These are phyloP conservation scores for Collybia nuda DNA, from an alignment of 768 basidiomycete genomes.

Conservation along the genomic window DNA sequence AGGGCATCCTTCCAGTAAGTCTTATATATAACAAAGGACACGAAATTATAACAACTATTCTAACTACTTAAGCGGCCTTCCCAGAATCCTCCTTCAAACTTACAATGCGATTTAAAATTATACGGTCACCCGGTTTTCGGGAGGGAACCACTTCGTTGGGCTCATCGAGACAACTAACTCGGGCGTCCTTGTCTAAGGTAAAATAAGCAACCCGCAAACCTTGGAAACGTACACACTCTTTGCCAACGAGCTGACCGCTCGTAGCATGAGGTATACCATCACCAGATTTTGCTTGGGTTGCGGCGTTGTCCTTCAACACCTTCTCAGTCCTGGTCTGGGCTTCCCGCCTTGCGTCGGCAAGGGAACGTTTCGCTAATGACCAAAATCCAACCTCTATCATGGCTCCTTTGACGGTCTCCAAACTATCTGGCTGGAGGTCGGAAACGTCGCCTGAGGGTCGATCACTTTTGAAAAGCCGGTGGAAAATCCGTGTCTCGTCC, in stretches of 20 bases:
- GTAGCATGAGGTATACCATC: slow-evolving; percentile 72
- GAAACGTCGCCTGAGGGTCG: slow-evolving; percentile 83
- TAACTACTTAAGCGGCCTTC: slow-evolving; percentile 43
- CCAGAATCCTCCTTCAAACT: slow-evolving; percentile 93
- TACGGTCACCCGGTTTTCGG: slow-evolving; percentile 66
- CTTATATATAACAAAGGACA: too few species aligned
- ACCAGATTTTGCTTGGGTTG: slow-evolving; percentile 24
- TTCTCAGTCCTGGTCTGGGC: slow-evolving; percentile 61
- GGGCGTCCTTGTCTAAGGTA: slow-evolving; percentile 84
- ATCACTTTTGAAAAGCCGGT: slow-evolving; percentile 92
- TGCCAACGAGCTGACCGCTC: slow-evolving; percentile 78
- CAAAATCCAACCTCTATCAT: slow-evolving; percentile 91
- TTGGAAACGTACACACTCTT: slow-evolving; percentile 95
- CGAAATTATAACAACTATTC: too few species aligned
- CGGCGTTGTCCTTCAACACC: slow-evolving; percentile 48
- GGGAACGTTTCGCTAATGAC: slow-evolving; percentile 68
- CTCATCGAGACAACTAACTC: slow-evolving; percentile 63
- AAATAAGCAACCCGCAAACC: slow-evolving; percentile 96
- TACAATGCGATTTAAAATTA: slow-evolving; percentile 91
- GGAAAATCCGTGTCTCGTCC: slow-evolving; percentile 90
- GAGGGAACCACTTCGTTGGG: slow-evolving; percentile 38
- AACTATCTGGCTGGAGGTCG: slow-evolving; percentile 81
- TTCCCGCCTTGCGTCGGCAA: slow-evolving; percentile 65
- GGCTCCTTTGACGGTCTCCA: slow-evolving; percentile 78
- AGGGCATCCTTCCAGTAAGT: too few species aligned